Conservation (phyloP, 345 rosid species). For the Hibiscus trionum region DNA sequence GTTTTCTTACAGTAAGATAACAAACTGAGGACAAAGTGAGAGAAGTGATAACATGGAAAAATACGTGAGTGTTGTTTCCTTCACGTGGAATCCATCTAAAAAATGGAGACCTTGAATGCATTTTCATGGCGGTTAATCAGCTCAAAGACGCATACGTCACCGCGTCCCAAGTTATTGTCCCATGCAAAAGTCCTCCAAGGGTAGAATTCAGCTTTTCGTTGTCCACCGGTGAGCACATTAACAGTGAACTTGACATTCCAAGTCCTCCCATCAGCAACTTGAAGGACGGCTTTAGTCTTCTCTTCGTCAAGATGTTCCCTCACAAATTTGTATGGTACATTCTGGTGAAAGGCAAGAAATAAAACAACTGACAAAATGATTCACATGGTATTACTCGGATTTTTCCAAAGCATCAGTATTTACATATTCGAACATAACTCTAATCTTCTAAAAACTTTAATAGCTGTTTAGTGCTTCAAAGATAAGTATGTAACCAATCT, state of each 20-base stretch:
- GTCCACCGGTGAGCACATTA: too few relatives aligned
- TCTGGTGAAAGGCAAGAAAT: not conserved
- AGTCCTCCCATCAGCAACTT: not conserved
- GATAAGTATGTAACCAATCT: too few relatives aligned
- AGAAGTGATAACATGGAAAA: too few relatives aligned
- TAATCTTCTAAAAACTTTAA: not conserved
- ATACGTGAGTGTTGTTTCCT: too few relatives aligned
- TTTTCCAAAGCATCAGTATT: not conserved
- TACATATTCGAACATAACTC: not conserved
- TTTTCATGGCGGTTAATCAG: not conserved
- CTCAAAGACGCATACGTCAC: constrained; percentile 23
- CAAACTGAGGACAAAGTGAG: too few relatives aligned
- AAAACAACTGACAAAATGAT: not conserved
- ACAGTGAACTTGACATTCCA: not conserved
- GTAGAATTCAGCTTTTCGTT: not conserved
- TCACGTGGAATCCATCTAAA: not conserved
- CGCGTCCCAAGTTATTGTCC: constrained; percentile 13
- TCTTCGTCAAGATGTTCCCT: not conserved
- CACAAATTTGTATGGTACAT: not conserved
- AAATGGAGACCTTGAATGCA: constrained; percentile 18
- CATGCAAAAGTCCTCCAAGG: constrained; percentile 14
- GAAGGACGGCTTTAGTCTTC: not conserved
- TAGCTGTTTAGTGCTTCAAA: not conserved
- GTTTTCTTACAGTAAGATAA: too few relatives aligned
- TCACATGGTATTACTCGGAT: not conserved